Evolutionary conservation across 441 rosid species (phyloP).

Genomic region (Jatropha multifida): DNA sequence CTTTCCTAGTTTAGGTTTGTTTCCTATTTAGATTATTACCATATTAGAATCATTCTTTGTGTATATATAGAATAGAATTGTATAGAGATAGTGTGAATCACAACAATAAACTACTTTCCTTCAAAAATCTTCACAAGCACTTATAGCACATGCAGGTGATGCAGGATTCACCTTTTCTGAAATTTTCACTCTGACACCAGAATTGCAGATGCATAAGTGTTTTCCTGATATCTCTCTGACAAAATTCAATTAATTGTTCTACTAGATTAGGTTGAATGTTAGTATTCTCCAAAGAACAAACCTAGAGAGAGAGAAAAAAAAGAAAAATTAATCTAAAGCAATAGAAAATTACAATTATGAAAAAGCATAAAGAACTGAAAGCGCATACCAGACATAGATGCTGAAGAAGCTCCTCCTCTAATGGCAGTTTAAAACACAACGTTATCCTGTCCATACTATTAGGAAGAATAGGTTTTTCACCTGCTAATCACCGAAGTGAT

Average conservation of each 20-base stretch:
- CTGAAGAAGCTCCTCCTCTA: constrained; percentile 57
- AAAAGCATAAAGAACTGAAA: constrained; percentile 21
- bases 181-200: constrained; percentile 77
- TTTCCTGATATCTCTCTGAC: constrained; percentile 79
- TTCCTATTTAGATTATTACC: no score
- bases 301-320: constrained; percentile 33
- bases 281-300: constrained; percentile 72
- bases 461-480: constrained; percentile 62
- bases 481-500: constrained; percentile 44
- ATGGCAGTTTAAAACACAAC: constrained; percentile 58
- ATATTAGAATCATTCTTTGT: no score
- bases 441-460: constrained; percentile 65
- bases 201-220: constrained; percentile 81
- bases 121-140: background rate
- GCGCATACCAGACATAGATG: constrained; percentile 51
- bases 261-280: constrained; percentile 49
- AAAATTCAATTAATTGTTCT: constrained; percentile 51
- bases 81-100: no score
- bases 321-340: constrained; percentile 11
- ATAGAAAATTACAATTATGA: background rate
- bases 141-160: constrained; percentile 2
- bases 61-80: no score
- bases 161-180: constrained; percentile 49
- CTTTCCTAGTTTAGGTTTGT: no score
- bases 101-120: no score